phyloP scores from a whole-genome alignment of 2,329 filamentous ascomycete genomes.

The Ophiosphaerella narmari region DNA sequence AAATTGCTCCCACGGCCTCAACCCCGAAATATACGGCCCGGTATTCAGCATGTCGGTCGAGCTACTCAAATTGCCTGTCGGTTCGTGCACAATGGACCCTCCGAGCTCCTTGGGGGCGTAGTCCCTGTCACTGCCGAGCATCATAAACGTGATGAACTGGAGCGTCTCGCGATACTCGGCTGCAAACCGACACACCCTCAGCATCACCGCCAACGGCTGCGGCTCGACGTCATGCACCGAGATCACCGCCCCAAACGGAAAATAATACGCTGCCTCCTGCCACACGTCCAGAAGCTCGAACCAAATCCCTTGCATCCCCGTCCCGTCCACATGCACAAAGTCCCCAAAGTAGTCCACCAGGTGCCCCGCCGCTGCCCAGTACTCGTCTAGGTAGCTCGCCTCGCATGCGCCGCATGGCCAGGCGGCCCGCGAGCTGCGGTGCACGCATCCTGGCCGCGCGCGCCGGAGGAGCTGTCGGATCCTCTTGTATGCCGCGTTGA shows the following conservation, averaged over 20 bases:
- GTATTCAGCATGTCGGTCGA: conserved; percentile 5
- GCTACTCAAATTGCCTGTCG: conserved; percentile 1
- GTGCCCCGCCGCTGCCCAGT: conserved; percentile 20
- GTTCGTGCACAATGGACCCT: conserved; percentile 13
- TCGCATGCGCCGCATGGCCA: conserved; percentile 15
- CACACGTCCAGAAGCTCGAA: conserved; percentile 32
- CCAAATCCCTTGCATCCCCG: conserved; percentile 32
- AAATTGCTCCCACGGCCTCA: conserved; percentile 39
- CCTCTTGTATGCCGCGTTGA: conserved; percentile 14
- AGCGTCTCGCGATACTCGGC: conserved; percentile 1
- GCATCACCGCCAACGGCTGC: too few relatives aligned
- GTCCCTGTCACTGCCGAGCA: not conserved
- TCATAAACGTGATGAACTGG: conserved; percentile 4
- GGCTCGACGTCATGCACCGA: too few relatives aligned
- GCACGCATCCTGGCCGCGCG: too few relatives aligned
- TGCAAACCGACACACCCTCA: not conserved
- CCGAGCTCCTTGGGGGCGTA: not conserved
- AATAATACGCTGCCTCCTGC: conserved; percentile 10
- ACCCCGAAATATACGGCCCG: conserved; percentile 22
- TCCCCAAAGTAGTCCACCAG: conserved; percentile 40
- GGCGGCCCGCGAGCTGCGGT: too few relatives aligned
- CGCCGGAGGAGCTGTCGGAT: conserved; percentile 17
- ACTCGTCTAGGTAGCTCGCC: conserved; percentile 5
- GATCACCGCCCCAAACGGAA: too few relatives aligned
- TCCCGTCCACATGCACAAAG: conserved; percentile 25